Base-by-base conservation (phyloP, 2,329 filamentous ascomycete species). In the Claviceps monticola region DNA sequence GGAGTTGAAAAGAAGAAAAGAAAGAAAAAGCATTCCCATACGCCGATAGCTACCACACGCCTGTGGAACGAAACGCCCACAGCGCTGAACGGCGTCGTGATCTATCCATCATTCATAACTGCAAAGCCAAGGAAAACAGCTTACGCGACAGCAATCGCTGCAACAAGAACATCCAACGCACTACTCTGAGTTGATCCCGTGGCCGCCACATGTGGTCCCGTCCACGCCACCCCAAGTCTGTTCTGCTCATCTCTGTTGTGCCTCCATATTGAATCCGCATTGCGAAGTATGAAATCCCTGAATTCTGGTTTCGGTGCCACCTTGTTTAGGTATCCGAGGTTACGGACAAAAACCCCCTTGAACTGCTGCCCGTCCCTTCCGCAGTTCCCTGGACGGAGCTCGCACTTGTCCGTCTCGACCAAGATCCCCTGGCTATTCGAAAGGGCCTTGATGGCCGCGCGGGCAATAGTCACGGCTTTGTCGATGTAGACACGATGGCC, bases 271-370 rank as follows among this genome's bases (percentile, higher is more conserved):
- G 74, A 76, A 55, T 83, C 68, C 9, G 83, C 84, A 53, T 85
- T 87, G 29, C 64, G 68, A 47, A 73, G 63, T 52, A 88, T 76
- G 51, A 82, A 81, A 2, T 67, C 61, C 13, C 65, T 67, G 59
- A 80, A 83, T 9, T 62, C 62, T 3, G 69, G 62, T 39, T 75
- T 67, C 0, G 76, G 75, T 1, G 72, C 73, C 2, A 65, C 74
- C 1, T 66, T 60, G 21, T 83, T 70, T 37, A 88, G 64, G 51
- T 76, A 74, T 37, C 73, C 71, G 19, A 88, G 66, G 60, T 85
- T 85, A 19, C 82, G 74, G 16, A 78, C 72, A 56, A 87, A 86
- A 38, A 87, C 71, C 3, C 84, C 84, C 65, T 88, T 88, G 73
- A 88, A 88, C 59, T 85, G 80, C 37, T 77, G 72, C 1, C 71